These are phyloP conservation scores for Crithidia acanthocephali DNA, from an alignment of 208 protist genomes.

Conservation along the genomic window DNA sequence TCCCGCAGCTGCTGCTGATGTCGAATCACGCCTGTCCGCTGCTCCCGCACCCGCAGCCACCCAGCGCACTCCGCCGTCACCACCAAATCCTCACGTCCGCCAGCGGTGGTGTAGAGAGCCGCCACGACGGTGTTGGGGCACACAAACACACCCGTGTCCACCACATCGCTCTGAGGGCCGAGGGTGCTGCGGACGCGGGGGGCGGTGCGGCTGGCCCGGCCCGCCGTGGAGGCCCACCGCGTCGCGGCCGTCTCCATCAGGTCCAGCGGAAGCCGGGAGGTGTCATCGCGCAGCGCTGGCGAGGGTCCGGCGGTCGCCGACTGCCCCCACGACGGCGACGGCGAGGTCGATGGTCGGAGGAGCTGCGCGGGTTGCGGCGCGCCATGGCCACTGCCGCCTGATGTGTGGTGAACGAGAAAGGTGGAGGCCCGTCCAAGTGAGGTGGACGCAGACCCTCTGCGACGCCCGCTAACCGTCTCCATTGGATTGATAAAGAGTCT, in stretches of 20 bases:
- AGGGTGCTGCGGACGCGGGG: constrained; percentile 31
- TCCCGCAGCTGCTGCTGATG: constrained; percentile 48
- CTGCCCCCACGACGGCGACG: not conserved
- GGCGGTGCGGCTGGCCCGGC: constrained; percentile 7
- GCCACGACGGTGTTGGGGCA: constrained; percentile 46
- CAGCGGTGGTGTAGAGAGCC: constrained; percentile 25
- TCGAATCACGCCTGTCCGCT: constrained; percentile 38
- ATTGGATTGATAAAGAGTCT: not conserved
- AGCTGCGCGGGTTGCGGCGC: not conserved
- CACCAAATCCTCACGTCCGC: constrained; percentile 18
- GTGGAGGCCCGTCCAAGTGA: constrained; percentile 9
- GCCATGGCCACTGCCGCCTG: not conserved
- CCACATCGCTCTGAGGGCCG: constrained; percentile 33
- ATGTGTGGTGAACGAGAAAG: constrained; percentile 9
- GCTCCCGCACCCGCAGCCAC: constrained; percentile 60
- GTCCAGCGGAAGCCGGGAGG: constrained; percentile 28
- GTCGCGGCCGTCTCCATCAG: constrained; percentile 21
- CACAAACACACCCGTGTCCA: constrained; percentile 50
- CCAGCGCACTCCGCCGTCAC: constrained; percentile 50
- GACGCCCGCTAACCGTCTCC: not conserved
- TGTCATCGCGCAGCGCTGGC: constrained; percentile 4
- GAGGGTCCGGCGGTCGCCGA: constrained; percentile 9
- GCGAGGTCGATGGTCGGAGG: not conserved
- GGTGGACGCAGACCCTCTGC: constrained; percentile 9
- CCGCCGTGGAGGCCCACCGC: constrained; percentile 29